Conservation (phyloP, 495 filamentous ascomycete species). For the Tuber brumale region DNA sequence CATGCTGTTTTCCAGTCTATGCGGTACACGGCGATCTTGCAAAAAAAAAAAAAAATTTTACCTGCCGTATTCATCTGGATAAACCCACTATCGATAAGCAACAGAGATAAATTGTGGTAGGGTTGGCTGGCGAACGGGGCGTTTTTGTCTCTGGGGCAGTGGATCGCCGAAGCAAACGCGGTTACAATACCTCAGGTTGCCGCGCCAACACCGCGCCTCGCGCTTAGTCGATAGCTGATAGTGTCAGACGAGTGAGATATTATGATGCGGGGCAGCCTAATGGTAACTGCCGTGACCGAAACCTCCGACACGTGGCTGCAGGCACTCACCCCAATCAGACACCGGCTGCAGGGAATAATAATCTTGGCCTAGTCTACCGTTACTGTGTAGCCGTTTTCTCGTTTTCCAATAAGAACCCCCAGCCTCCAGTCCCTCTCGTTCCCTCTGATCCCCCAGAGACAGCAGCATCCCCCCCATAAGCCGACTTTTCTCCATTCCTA, state of each 20-base stretch:
- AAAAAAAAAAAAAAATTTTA: too few relatives aligned
- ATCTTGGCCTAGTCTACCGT: neutral
- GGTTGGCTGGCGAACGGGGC: too few relatives aligned
- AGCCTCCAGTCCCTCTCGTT: neutral
- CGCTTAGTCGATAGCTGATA: neutral
- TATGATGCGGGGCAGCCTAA: neutral
- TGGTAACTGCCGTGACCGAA: neutral
- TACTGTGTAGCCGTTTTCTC: neutral
- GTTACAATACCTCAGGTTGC: neutral
- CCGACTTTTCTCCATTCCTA: neutral
- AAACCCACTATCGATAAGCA: too few relatives aligned
- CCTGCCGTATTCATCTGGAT: too few relatives aligned
- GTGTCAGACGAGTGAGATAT: neutral
- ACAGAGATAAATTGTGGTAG: too few relatives aligned
- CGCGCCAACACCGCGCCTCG: neutral
- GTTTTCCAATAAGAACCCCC: neutral
- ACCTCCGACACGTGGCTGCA: slow-evolving; percentile 1
- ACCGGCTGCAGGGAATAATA: neutral
- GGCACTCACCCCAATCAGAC: neutral
- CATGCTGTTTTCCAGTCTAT: neutral
- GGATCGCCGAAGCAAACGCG: too few relatives aligned
- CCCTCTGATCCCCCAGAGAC: neutral
- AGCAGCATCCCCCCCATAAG: neutral
- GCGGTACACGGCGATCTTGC: too few relatives aligned
- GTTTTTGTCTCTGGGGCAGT: too few relatives aligned